Conservation (phyloP, 2,329 filamentous ascomycete species). For the Neopestalotiopsis clavispora region DNA sequence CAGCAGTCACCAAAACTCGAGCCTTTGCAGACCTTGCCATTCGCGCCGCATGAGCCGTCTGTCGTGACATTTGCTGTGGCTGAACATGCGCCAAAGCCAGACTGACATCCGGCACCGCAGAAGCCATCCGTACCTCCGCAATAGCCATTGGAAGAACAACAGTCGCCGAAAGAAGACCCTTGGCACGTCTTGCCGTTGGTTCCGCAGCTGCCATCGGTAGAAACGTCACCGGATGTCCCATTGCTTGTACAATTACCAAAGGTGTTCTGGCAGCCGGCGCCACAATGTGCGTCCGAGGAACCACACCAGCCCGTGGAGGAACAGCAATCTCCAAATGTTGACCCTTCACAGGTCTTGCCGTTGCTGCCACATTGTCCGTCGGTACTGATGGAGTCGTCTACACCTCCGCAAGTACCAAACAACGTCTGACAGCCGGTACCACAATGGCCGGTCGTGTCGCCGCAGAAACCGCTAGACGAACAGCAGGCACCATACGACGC, state of each 20-base stretch:
- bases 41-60: background rate
- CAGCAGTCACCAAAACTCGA: constrained; percentile 10
- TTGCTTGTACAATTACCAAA: background rate
- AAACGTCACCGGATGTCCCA: background rate
- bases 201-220: constrained; percentile 1
- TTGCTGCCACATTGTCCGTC: constrained; percentile 13
- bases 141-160: constrained; percentile 9
- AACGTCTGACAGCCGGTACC: constrained; percentile 22
- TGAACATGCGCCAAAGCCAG: constrained; percentile 3
- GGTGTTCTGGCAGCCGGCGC: background rate
- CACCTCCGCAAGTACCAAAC: constrained; percentile 21
- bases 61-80: background rate
- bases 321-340: constrained; percentile 12
- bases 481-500: constrained; percentile 14
- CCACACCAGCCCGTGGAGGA: constrained; percentile 4
- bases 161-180: constrained; percentile 8
- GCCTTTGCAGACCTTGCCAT: constrained; percentile 5
- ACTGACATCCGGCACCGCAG: constrained; percentile 7
- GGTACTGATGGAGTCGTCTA: constrained; percentile 15
- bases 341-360: constrained; percentile 48
- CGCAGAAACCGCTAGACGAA: constrained; percentile 32
- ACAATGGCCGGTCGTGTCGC: constrained; percentile 33
- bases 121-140: background rate
- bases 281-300: background rate
- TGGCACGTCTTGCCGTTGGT: constrained; percentile 1